Base-by-base conservation (phyloP, 2,329 filamentous ascomycete species). In the Immersiporthe knoxdaviesiana region DNA sequence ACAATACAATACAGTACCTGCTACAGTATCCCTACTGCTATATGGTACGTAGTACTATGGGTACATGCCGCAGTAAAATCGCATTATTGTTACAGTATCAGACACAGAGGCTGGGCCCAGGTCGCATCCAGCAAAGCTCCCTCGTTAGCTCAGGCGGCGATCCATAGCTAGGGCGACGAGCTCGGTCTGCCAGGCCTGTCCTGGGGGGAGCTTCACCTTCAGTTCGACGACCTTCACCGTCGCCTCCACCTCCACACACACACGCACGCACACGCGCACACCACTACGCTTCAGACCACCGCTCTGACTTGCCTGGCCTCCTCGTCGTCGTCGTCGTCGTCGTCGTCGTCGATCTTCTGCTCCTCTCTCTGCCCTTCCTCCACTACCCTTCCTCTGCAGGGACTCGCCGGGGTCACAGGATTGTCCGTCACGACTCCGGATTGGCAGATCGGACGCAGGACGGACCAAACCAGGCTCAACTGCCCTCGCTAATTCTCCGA, bases 401-500 rank as follows among this genome's bases (percentile, higher is more conserved):
- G 50, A 18, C n/a, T 59, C 56, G 39, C 61, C 24, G 24, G 61
- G 61, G 61, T 50, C 61, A 63, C 61, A 63, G 61, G 61, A 63
- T 24, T 32, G 61, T 18, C 16, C 39, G 3, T 63, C 41, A 47
- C 39, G 39, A 39, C 35, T n/a, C 59, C 37, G 59, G 14, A 27
- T 62, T 41, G 59, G 59, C 58, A 56, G 52, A 56, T 56, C 52
- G 27, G 52, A 21, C 21, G 56, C 47, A 41, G 12, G 35, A 54
- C 52, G 6, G 24, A 7, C 64, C 54, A 66, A 3, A 41, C 37
- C 64, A 27, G 18, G 54, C 18, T 52, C 65, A 60, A 66, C 41
- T 39, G 65, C 41, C 44, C 54, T 60, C 54, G 54, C 63, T 39
- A 61, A 50, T 61, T 66, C 18, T 60, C 65, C 65, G 65, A 66